These are phyloP conservation scores for Boletus vermiculosoides DNA, from an alignment of 768 basidiomycete genomes.

Conservation along the genomic window DNA sequence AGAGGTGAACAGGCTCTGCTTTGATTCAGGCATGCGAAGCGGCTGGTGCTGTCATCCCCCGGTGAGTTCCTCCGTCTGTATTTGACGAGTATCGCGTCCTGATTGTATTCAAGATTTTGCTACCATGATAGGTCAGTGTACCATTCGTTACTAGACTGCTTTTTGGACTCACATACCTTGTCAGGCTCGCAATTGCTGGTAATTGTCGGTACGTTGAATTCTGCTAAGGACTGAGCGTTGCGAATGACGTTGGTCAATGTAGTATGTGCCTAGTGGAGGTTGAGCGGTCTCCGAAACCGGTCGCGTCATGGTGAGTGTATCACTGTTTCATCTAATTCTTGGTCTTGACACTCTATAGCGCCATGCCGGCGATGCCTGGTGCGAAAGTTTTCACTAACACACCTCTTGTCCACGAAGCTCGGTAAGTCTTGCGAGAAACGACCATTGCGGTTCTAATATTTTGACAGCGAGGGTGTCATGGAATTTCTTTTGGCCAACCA, in stretches of 20 bases:
- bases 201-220: constrained; percentile 78
- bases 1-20: constrained; percentile 68
- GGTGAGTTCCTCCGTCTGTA: constrained; percentile 43
- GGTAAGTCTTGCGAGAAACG: constrained; percentile 40
- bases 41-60: constrained; percentile 76
- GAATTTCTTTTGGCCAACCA: constrained; percentile 98
- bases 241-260: constrained; percentile 5
- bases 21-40: constrained; percentile 95
- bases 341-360: constrained; percentile 44
- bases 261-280: constrained; percentile 99
- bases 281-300: constrained; percentile 90
- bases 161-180: constrained; percentile 1
- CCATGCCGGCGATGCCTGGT: constrained; percentile 97
- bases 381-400: constrained; percentile 92
- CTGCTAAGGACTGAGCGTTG: constrained; percentile 1
- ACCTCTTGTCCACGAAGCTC: constrained; percentile 84
- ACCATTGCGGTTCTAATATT: constrained; percentile 8
- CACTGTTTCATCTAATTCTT: background rate
- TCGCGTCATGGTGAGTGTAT: constrained; percentile 80
- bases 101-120: constrained; percentile 55
- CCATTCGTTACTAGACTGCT: background rate
- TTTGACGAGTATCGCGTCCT: constrained; percentile 7
- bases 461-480: constrained; percentile 90
- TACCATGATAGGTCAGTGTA: constrained; percentile 74
- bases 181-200: constrained; percentile 90